Base-by-base conservation (phyloP, 805 yeast genomes). In the Candida saitoana region DNA sequence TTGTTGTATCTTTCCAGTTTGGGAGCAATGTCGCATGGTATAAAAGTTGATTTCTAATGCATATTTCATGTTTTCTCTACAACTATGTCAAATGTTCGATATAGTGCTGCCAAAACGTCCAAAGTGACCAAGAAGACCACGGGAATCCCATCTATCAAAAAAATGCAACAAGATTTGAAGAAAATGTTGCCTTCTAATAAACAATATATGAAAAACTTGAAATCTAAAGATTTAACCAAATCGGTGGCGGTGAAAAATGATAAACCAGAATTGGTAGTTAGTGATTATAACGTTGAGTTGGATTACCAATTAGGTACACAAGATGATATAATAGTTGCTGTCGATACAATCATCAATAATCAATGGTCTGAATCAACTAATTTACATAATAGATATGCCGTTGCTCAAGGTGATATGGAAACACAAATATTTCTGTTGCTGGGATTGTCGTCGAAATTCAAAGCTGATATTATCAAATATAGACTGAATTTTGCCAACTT, bases 51-150 rank as follows among this genome's bases (percentile, higher is more conserved):
- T 24, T 51, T 59, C 29, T 29, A 29, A 29, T 29, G 11, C 40
- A 31, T 34, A 7, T 25, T 49, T 17, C 29, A 22, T 30, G 27
- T 22, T 22, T 29, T 12, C 16, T 29, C 32, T 29, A 14, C 11
- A 29, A 12, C 16, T 25, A 47, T 52, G 12, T 38, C 52, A 9
- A 57, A 57, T 39, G 50, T 67, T 4, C 49, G 63, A 27, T 68
- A 56, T 38, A 64, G 65, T 41, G 74, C 74, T 2, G 71, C 75
- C 4, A 62, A 54, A 43, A 62, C 73, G 38, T 68, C 73, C 0
- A 49, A 54, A 14, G 58, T 69, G 14, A 37, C 55, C 32, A 49
- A 55, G 45, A 44, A 52, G 39, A 43, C 50, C 12, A 18, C 50
- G 12, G 17, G 35, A 14, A 19, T 31, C 14, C 55, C 65, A 3